These are phyloP conservation scores for Tuber aestivum DNA, from an alignment of 495 filamentous ascomycete species.

Conservation along the genomic window DNA sequence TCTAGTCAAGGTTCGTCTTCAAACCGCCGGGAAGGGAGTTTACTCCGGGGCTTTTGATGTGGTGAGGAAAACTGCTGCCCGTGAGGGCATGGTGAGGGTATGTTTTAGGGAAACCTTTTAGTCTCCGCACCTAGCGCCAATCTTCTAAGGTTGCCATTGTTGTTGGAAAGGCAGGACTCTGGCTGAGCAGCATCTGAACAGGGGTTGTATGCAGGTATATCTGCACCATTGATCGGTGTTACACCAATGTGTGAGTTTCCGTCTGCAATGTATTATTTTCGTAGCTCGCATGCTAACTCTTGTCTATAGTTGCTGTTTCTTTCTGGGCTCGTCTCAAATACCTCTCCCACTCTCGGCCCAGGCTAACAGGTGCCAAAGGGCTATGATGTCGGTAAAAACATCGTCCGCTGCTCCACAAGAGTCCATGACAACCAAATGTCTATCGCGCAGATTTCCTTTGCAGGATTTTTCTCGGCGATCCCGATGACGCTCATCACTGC, in stretches of 20 bases:
- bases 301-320: slow-evolving; percentile 75
- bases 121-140: neutral
- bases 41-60: slow-evolving; percentile 90
- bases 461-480: slow-evolving; percentile 95
- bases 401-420: slow-evolving; percentile 64
- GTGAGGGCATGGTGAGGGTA: slow-evolving; percentile 71
- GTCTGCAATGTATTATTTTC: neutral
- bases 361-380: slow-evolving; percentile 45
- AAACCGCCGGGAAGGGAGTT: slow-evolving; percentile 90
- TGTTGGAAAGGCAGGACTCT: neutral
- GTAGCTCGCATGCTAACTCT: slow-evolving; percentile 10
- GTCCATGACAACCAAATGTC: slow-evolving; percentile 64
- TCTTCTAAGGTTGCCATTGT: neutral
- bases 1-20: slow-evolving; percentile 91
- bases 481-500: slow-evolving; percentile 98
- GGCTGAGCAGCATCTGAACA: slow-evolving; percentile 32
- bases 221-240: slow-evolving; percentile 86
- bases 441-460: slow-evolving; percentile 81
- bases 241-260: slow-evolving; percentile 90
- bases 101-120: slow-evolving; percentile 2
- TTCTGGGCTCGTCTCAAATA: slow-evolving; percentile 58
- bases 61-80: slow-evolving; percentile 74
- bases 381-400: slow-evolving; percentile 86
- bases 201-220: slow-evolving; percentile 96
- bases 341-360: neutral